Evolutionary conservation across 2,329 filamentous ascomycete species (phyloP), one percentile per base, ranked within the genome.

Genomic region (Fonsecaea erecta): DNA sequence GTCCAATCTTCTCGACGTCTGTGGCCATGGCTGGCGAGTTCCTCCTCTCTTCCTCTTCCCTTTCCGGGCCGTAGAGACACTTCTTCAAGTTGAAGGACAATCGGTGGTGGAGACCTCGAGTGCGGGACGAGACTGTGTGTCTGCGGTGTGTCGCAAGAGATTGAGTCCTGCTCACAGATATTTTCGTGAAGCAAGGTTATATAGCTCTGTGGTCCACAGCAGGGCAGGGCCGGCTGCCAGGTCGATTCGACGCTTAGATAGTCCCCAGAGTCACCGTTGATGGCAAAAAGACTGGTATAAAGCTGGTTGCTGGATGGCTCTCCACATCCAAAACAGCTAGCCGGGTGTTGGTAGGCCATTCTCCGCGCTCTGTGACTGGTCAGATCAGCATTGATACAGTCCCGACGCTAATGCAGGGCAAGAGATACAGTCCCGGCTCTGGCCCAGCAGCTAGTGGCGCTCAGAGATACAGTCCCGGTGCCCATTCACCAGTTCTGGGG

Each of bases 361-460:
- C 21, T 48, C 43, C 43, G 43, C 21, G 2, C 43, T 21, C 18
- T 7, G 37, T 40, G 37, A 40, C 37, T 40, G 37, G 37, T 4
- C 37, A 40, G 37, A 40, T 40, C 37, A 53, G n/a, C 16, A 55
- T 35, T 55, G 59, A 62, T 62, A 62, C 59, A 62, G 46, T 60
- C 58, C 58, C 58, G 58, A 52, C 58, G 58, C 46, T 60, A 60
- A 52, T 30, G 58, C 35, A 34, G 52, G 52, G 12, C 28, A 11
- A n/a, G 21, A 52, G 57, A 37, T 53, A 35, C 52, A 55, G 52
- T 55, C 52, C 52, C 52, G 32, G 37, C 37, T 40, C 37, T n/a
- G 1, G 6, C n/a, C 32, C 7, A 21, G 32, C 8, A 12, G 21
- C 3, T 35, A 16, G 52, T 34, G 2, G 52, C 32, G 28, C 14